Percentiles rank a stretch among this genome's conserved stretches.
Conservation (phyloP, 2,329 filamentous ascomycete genomes). For the Myriangium duriaei region DNA sequence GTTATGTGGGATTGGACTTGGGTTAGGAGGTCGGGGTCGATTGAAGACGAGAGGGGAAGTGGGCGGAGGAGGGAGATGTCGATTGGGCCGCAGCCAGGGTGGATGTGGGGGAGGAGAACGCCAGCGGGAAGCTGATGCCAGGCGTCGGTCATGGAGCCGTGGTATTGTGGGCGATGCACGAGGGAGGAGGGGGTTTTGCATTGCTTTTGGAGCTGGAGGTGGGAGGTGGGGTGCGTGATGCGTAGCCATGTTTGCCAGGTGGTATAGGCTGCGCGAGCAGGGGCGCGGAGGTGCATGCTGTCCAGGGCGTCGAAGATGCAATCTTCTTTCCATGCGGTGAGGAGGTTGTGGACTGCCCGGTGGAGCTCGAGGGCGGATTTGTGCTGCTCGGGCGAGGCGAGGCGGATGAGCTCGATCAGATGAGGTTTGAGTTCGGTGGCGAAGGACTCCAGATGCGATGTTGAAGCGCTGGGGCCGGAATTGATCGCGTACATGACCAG, state of each 20-base stretch:
- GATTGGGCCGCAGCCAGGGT: slow-evolving; percentile 4
- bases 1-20: slow-evolving; percentile 9
- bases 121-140: slow-evolving; percentile 12
- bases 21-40: slow-evolving; percentile 11
- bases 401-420: slow-evolving; percentile 1
- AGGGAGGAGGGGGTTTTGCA: neutral
- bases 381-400: slow-evolving; percentile 1
- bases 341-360: slow-evolving; percentile 4
- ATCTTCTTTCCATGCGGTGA: slow-evolving; percentile 6
- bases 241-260: slow-evolving; percentile 8
- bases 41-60: neutral
- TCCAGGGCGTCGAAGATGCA: slow-evolving; percentile 8
- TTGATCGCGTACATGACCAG: neutral
- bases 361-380: slow-evolving; percentile 7
- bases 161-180: slow-evolving; percentile 2
- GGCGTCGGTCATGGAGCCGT: slow-evolving; percentile 9
- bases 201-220: slow-evolving; percentile 2
- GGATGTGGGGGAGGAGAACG: slow-evolving; percentile 3
- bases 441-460: slow-evolving; percentile 1
- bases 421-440: slow-evolving; percentile 2
- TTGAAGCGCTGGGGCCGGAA: neutral
- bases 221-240: neutral
- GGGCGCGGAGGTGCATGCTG: slow-evolving; percentile 7
- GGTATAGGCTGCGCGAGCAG: slow-evolving; percentile 8
- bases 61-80: slow-evolving; percentile 7